Evolutionary conservation across 148 eudicot species (phyloP).

Genomic region (Camellia granthamiana): DNA sequence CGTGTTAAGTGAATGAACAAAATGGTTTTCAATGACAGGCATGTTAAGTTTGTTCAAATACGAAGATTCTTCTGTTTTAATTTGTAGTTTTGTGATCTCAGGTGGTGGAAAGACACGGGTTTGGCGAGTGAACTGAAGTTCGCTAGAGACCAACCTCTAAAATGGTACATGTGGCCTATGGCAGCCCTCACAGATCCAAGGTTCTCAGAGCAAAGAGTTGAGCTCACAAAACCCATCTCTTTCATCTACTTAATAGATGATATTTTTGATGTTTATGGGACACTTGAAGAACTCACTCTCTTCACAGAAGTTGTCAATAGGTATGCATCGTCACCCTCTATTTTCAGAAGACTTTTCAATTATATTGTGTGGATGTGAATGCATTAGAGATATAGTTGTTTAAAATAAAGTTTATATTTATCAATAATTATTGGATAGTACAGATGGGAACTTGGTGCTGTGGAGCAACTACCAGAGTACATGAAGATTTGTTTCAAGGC

Average conservation of each 20-base stretch:
- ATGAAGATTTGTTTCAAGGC: slow-evolving; percentile 50
- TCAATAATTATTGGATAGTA: neutral
- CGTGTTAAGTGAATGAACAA: too few relatives aligned
- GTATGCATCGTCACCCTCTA: slow-evolving; percentile 18
- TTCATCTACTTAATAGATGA: slow-evolving; percentile 67
- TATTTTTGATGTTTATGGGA: slow-evolving; percentile 64
- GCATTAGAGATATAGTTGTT: too few relatives aligned
- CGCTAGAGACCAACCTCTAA: slow-evolving; percentile 53
- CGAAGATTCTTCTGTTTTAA: too few relatives aligned
- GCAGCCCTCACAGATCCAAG: slow-evolving; percentile 37
- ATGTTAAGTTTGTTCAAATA: too few relatives aligned
- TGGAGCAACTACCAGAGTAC: slow-evolving; percentile 48
- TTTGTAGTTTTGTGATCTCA: slow-evolving; percentile 14
- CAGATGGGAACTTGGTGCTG: slow-evolving; percentile 48
- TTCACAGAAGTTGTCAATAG: slow-evolving; percentile 62
- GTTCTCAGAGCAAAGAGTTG: slow-evolving; percentile 40
- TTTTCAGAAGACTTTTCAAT: too few relatives aligned
- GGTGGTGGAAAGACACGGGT: slow-evolving; percentile 60
- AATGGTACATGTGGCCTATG: slow-evolving; percentile 78
- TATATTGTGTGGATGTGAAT: neutral
- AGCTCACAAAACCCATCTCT: slow-evolving; percentile 53
- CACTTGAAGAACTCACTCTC: slow-evolving; percentile 44
- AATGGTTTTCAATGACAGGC: too few relatives aligned
- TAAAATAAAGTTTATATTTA: too few relatives aligned
- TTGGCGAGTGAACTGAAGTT: slow-evolving; percentile 42